Percentiles rank a stretch among this genome's conserved stretches.
Conservation (phyloP, 1,284 basidiomycete genomes). For the Rhodotorula sp. region DNA sequence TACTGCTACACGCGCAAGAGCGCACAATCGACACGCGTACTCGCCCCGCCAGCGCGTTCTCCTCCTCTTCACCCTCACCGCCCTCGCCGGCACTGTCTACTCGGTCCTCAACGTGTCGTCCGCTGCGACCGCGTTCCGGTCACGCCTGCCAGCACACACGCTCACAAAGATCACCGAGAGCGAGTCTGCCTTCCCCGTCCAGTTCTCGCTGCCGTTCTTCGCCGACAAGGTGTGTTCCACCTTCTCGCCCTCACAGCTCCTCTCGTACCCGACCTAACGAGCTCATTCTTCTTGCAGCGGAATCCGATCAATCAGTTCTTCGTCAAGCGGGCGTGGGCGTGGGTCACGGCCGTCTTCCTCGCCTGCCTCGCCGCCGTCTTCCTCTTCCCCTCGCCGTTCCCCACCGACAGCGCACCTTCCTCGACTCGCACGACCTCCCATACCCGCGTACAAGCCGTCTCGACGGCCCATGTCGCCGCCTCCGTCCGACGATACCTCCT, state of each 20-base stretch:
- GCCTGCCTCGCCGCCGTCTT: conserved; percentile 56
- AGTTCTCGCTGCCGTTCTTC: conserved; percentile 34
- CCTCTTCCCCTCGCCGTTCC: conserved; percentile 11
- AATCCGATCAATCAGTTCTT: conserved; percentile 81
- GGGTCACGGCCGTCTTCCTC: conserved; percentile 73
- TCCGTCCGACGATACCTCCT: conserved; percentile 59
- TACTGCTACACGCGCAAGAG: not conserved
- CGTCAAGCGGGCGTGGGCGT: conserved; percentile 88
- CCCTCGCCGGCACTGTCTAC: conserved; percentile 20
- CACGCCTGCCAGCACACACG: conserved; percentile 27
- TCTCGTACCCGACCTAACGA: not conserved
- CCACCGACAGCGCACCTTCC: not conserved
- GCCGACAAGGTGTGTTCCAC: conserved; percentile 32
- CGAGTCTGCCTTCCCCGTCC: conserved; percentile 23
- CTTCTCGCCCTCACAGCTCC: not conserved
- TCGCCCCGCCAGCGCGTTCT: conserved; percentile 12
- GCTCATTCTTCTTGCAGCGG: conserved; percentile 49
- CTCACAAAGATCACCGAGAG: conserved; percentile 11
- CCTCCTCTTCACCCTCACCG: conserved; percentile 26
- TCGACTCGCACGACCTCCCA: not conserved
- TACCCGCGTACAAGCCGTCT: not conserved
- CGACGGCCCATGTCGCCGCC: conserved; percentile 15
- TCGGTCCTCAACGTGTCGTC: conserved; percentile 14
- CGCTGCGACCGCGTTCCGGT: conserved; percentile 30
- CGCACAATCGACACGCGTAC: not conserved